Conservation (phyloP, 2,329 filamentous ascomycete species). For the Trichoderma sp. region DNA sequence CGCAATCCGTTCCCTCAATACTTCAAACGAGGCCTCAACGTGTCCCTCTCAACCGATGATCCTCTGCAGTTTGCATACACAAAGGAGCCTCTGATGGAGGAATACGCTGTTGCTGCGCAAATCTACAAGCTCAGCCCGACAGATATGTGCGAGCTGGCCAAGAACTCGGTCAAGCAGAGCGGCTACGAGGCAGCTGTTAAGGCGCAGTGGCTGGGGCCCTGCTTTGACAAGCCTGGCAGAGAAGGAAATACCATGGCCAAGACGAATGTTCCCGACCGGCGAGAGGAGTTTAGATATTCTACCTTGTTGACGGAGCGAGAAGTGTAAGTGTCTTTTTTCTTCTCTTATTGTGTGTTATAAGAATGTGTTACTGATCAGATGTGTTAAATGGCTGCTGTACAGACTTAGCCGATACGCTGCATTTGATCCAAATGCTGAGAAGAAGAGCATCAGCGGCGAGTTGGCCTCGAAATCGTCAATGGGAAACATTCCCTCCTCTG, state of each 20-base stretch:
- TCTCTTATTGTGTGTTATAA: not conserved
- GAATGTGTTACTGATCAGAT: not conserved
- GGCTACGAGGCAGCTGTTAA: slow-evolving; percentile 90
- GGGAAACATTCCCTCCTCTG: slow-evolving; percentile 3
- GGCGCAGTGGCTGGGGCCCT: slow-evolving; percentile 81
- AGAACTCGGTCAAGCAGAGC: slow-evolving; percentile 92
- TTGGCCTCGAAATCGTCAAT: slow-evolving; percentile 23
- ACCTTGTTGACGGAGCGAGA: slow-evolving; percentile 79
- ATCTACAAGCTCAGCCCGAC: slow-evolving; percentile 97
- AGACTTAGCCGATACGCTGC: slow-evolving; percentile 45
- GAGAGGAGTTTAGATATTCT: slow-evolving; percentile 84
- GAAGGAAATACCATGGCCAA: slow-evolving; percentile 90
- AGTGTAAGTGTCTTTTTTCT: slow-evolving; percentile 59
- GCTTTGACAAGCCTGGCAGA: slow-evolving; percentile 75
- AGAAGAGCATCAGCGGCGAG: not conserved
- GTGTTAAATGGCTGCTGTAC: not conserved
- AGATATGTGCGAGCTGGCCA: slow-evolving; percentile 97
- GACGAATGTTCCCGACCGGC: slow-evolving; percentile 91
- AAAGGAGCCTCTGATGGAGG: slow-evolving; percentile 95
- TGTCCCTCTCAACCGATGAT: slow-evolving; percentile 94
- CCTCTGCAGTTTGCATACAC: slow-evolving; percentile 97
- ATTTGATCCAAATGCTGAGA: slow-evolving; percentile 27
- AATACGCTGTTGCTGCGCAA: slow-evolving; percentile 95
- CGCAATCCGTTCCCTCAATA: slow-evolving; percentile 95
- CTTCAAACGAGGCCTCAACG: slow-evolving; percentile 90